Evolutionary conservation across 1,139 yeast species (phyloP).

Genomic region (Kodamaea alishanica): DNA sequence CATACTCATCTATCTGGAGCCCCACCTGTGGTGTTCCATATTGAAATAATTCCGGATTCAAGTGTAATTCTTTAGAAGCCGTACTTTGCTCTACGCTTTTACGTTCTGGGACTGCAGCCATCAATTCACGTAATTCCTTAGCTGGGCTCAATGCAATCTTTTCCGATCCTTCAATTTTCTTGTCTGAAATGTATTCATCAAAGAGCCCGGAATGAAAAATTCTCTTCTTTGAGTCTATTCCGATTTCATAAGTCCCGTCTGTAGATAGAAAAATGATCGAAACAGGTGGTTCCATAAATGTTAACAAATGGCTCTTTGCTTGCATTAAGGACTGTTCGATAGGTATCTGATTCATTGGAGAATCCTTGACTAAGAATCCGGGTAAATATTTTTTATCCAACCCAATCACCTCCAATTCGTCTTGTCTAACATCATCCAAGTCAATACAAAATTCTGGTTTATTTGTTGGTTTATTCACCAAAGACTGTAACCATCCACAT

Average conservation of each 20-base stretch:
- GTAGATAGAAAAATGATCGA: conserved; percentile 17
- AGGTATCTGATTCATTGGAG: conserved; percentile 31
- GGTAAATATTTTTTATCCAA: conserved; percentile 18
- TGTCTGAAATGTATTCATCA: conserved; percentile 17
- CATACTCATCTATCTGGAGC: conserved; percentile 17
- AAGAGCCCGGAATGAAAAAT: conserved; percentile 27
- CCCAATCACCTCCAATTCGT: conserved; percentile 14
- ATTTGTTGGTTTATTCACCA: conserved; percentile 24
- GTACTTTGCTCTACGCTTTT: conserved; percentile 15
- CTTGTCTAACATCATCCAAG: conserved; percentile 13
- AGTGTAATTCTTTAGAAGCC: conserved; percentile 18
- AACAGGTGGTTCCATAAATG: conserved; percentile 18
- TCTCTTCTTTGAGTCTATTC: conserved; percentile 17
- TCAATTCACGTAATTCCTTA: conserved; percentile 5
- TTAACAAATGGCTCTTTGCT: conserved; percentile 23
- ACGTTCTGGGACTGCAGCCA: conserved; percentile 5
- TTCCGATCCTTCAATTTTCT: background rate
- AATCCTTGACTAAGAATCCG: conserved; percentile 24
- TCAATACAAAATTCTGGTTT: conserved; percentile 19
- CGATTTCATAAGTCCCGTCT: conserved; percentile 18
- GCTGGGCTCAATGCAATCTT: conserved; percentile 5
- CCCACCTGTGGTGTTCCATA: conserved; percentile 21
- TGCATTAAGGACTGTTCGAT: conserved; percentile 27
- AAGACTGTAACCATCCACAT: conserved; percentile 25
- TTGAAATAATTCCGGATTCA: conserved; percentile 20